Conservation (phyloP, 805 yeast genomes). For the Nadsonia fulvescens region DNA sequence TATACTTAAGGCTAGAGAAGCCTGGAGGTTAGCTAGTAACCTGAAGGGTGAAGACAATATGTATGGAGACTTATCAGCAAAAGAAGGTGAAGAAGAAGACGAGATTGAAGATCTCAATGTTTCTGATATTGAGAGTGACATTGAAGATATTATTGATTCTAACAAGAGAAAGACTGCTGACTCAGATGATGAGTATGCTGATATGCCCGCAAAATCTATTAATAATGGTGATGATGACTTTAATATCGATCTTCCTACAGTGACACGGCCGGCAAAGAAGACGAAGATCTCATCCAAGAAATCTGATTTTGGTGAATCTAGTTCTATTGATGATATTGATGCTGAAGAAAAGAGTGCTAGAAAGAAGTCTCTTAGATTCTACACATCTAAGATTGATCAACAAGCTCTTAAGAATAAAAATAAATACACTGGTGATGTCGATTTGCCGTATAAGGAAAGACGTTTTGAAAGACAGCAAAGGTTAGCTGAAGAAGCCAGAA, state of each 20-base stretch:
- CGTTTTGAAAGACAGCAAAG: slow-evolving; percentile 80
- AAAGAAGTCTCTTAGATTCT: slow-evolving; percentile 74
- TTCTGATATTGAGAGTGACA: slow-evolving; percentile 10
- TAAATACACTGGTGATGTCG: slow-evolving; percentile 63
- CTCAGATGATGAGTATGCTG: not conserved
- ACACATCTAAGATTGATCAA: slow-evolving; percentile 92
- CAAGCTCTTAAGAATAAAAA: slow-evolving; percentile 40
- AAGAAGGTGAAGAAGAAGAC: slow-evolving; percentile 14
- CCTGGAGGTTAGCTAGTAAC: slow-evolving; percentile 66
- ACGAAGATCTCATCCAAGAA: slow-evolving; percentile 21
- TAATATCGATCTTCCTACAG: slow-evolving; percentile 31
- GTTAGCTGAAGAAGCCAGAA: slow-evolving; percentile 70
- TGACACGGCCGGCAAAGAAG: slow-evolving; percentile 27
- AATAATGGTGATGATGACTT: slow-evolving; percentile 21
- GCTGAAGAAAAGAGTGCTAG: slow-evolving; percentile 69
- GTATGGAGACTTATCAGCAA: slow-evolving; percentile 5
- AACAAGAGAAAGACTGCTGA: slow-evolving; percentile 7
- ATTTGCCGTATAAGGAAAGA: slow-evolving; percentile 81
- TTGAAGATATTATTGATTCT: slow-evolving; percentile 9
- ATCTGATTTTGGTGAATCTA: slow-evolving; percentile 42
- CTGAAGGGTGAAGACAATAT: slow-evolving; percentile 6
- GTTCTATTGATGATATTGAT: slow-evolving; percentile 64
- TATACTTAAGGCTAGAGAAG: slow-evolving; percentile 62
- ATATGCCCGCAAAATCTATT: slow-evolving; percentile 3
- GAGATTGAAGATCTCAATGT: slow-evolving; percentile 13